Evolutionary conservation across 2,329 filamentous ascomycete species (phyloP), one percentile per base, ranked within the genome.

Genomic region (Cladosporium sphaerospermum): DNA sequence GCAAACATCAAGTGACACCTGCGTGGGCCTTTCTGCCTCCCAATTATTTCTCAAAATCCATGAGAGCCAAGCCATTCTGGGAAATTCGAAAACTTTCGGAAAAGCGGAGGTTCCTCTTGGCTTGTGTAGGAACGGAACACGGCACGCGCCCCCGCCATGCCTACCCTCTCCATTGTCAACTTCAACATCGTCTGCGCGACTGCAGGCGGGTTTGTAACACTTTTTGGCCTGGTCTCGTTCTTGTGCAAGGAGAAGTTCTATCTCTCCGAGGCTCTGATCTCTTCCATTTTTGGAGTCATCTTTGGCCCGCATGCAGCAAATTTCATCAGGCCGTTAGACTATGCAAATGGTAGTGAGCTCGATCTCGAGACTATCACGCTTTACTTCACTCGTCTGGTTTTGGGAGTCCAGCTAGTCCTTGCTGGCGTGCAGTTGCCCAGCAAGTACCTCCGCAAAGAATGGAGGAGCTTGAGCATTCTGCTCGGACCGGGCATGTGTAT

Each of bases 191-290:
- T 90, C 52, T 83, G 88, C 66, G 85, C 87, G 50, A 80, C 88
- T 7, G 71, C 95, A 10, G 91, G 91, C 11, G 91, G 88, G 1
- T 96, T 95, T 73, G 84, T 96, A 57, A 89, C 88, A 0, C 61
- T 95, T n/a, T 96, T 95, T 64, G 90, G 89, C 3, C 74, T 96
- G 41, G 89, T 96, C 0, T 96, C 89, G 1, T 95, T 90, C 66
- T 78, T 96, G 14, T 78, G 88, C 65, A 96, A 96, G 67, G 91
- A 96, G 72, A 86, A 83, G 54, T 92, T 88, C 66, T 96, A 96
- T 67, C 78, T 96, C 1, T 95, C 89, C 1, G 91, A 96, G 78
- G 88, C 91, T 50, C 88, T 96, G 49, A 95, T 96, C 50, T 90
- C 90, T 2, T 79, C 95, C 41, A 67, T 95, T 14, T 85, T 84